Evolutionary conservation across 2,329 filamentous ascomycete species (phyloP), one percentile per base, ranked within the genome.

Genomic region (Pyrenochaeta sp.): DNA sequence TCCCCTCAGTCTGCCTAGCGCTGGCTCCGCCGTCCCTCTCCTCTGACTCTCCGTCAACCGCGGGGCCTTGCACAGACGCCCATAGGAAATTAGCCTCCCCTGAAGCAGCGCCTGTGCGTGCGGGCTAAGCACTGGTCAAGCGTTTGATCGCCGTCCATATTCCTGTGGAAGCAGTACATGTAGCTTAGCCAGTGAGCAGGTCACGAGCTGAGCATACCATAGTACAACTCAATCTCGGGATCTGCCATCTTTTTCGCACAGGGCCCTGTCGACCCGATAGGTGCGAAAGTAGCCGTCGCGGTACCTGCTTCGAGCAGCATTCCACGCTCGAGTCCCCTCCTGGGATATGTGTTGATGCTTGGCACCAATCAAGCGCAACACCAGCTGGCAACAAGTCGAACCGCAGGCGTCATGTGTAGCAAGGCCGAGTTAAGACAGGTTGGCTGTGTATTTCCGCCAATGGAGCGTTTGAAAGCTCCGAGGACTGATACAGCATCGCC

Each of bases 91-190:
- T 73, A 72, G 66, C 58, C 60, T 71, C 70, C 65, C 73, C 72
- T 74, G 68, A 72, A 53, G 59, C 65, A 54, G 51, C 52, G 62
- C 62, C 71, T 69, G 66, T 64, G 65, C 66, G 61, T 39, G 56
- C 56, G 55, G 59, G 56, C 67, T 65, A 72, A 73, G 72, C 72
- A 75, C 66, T 73, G 69, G 65, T 62, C 72, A 74, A 65, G 73
- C 72, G 74, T 77, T 76, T 76, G 74, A 77, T 77, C 74, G 72
- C 73, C 74, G 69, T 71, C 65, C 62, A 69, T 62, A 59, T 72
- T 71, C 61, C 65, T 70, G 71, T 68, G 68, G 61, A 44, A 59
- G 56, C 49, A 44, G 56, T 43, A 48, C 56, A 48, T 52, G 59
- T 56, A 67, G 65, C 65, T 65, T 70, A 65, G 63, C 68, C 65